Evolutionary conservation across 192 early-diverging fungal species (phyloP), one percentile per base, ranked within the genome.

Genomic region (Coemansia umbellata): DNA sequence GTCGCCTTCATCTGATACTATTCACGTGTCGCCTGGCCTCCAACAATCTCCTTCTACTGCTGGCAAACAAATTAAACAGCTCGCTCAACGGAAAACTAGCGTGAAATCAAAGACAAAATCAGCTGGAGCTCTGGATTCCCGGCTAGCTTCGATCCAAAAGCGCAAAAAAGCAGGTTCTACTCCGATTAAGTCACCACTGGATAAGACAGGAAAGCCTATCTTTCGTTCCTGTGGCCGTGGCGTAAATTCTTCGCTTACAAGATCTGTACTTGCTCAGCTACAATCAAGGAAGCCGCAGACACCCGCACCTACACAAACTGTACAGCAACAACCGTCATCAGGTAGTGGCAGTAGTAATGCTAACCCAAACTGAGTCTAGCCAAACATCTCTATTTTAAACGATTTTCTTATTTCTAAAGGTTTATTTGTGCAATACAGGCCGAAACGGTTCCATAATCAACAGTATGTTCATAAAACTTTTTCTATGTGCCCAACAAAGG

Each of bases 151-250:
- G 13, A 6, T 11, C 26, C 10, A 41, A 19, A 74, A 66, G 37
- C 70, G 67, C 44, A 52, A 30, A 17, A 66, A 44, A 39, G 44
- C 32, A 4, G 45, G 48, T 8, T 6, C 6, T 21, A 13, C 43
- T 14, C 2, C 6, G 23, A 45, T 47, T 9, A 45, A 50, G 22
- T 53, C 66, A 44, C 73, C 73, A 5, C 23, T 69, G 31, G 73
- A 76, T 35, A 24, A 37, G 28, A 37, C 35, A 3, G 73, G 73
- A 8, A 64, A 58, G 30, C 73, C 73, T 5, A 53, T 76, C 11
- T 76, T 76, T 31, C 55, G 66, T 27, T 27, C 63, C 1, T 76
- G 73, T 36, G 73, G 73, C 22, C 73, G 73, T n/a, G 73, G 73
- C 39, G 73, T 76, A 19, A 60, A 76, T 37, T 76, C 73, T 1